Evolutionary conservation across 2,329 filamentous ascomycete species (phyloP).

Genomic region (Alternaria solani): DNA sequence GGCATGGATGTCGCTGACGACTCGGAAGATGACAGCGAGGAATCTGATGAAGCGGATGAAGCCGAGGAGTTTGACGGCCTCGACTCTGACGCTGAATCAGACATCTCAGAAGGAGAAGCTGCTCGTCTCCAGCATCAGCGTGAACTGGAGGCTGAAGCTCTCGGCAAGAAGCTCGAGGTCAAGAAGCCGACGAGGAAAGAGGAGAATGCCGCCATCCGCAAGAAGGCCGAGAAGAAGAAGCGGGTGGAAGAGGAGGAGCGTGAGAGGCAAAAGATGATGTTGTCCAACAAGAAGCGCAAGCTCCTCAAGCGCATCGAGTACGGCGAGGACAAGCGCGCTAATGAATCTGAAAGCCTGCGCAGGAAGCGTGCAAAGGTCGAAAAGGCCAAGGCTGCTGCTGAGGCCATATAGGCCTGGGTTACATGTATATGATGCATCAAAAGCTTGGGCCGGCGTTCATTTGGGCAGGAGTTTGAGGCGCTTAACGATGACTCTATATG

Average conservation of each 20-base stretch:
- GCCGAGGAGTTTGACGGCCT: slow-evolving; percentile 58
- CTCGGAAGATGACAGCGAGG: slow-evolving; percentile 55
- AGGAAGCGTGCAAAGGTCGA: slow-evolving; percentile 92
- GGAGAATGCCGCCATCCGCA: slow-evolving; percentile 74
- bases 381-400: slow-evolving; percentile 55
- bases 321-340: slow-evolving; percentile 91
- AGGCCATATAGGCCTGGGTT: slow-evolving; percentile 26
- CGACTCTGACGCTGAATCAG: slow-evolving; percentile 58
- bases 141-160: slow-evolving; percentile 91
- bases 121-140: slow-evolving; percentile 77
- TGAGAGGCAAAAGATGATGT: slow-evolving; percentile 96
- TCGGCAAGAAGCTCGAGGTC: slow-evolving; percentile 65
- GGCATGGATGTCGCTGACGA: slow-evolving; percentile 59
- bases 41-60: slow-evolving; percentile 43
- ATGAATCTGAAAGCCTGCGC: slow-evolving; percentile 85
- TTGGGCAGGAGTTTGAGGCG: slow-evolving; percentile 20
- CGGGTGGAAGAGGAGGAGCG: slow-evolving; percentile 81
- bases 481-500: slow-evolving; percentile 13
- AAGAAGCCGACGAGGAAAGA: slow-evolving; percentile 55
- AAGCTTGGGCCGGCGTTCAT: slow-evolving; percentile 26
- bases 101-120: slow-evolving; percentile 63
- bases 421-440: slow-evolving; percentile 17
- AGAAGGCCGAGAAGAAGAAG: slow-evolving; percentile 67
- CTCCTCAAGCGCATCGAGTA: slow-evolving; percentile 97
- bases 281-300: slow-evolving; percentile 97